A percentile compares a stretch with the other conserved stretches of the same genome.
Conservation (phyloP, 2,329 filamentous ascomycete genomes). For the Fusarium mexicanum region DNA sequence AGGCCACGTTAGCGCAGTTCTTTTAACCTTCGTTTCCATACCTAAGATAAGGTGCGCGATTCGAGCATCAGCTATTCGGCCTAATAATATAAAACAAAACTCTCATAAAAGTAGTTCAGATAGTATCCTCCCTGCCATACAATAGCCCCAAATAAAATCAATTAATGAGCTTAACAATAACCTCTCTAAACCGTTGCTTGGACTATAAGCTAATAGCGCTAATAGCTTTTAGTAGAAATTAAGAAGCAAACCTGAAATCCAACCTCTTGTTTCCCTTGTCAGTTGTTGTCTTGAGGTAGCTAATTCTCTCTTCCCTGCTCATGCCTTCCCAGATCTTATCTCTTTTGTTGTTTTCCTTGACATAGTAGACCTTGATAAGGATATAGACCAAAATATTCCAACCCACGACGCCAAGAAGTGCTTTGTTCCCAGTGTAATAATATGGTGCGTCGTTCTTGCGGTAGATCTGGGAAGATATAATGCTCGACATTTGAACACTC, state of each 20-base stretch:
- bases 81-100: too few relatives aligned
- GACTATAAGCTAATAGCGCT: too few relatives aligned
- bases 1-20: too few relatives aligned
- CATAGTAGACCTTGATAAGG: not conserved
- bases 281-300: not conserved
- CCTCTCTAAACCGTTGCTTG: too few relatives aligned
- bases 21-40: too few relatives aligned
- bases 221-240: not conserved
- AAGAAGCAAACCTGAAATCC: not conserved
- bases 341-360: not conserved
- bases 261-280: not conserved
- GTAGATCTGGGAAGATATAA: not conserved
- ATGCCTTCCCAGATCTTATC: not conserved
- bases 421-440: not conserved
- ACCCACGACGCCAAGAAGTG: not conserved
- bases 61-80: accelerated
- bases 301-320: not conserved
- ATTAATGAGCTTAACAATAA: too few relatives aligned
- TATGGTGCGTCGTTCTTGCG: not conserved
- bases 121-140: too few relatives aligned
- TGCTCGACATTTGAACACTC: not conserved
- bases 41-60: too few relatives aligned
- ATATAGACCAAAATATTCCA: not conserved
- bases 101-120: too few relatives aligned
- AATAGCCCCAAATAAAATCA: too few relatives aligned